These are phyloP conservation scores for Aristolochia contorta DNA, from an alignment of 164 flowering plant species.

Conservation along the genomic window DNA sequence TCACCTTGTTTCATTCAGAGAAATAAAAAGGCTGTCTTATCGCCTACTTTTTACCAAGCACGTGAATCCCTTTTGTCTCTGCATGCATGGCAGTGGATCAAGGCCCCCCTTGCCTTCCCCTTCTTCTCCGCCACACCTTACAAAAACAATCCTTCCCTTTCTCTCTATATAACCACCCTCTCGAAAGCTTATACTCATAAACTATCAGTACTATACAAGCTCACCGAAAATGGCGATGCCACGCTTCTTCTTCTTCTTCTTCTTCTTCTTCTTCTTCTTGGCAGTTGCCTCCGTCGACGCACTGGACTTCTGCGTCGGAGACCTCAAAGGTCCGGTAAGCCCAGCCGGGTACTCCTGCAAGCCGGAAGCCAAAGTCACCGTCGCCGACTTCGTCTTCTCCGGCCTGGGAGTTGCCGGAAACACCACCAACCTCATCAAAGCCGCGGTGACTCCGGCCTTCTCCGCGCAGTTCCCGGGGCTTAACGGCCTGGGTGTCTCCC, in stretches of 20 bases:
- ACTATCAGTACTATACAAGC: no score
- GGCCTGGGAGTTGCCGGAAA: conserved; percentile 53
- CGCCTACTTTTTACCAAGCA: no score
- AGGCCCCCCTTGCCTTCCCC: no score
- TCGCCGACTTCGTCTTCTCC: conserved; percentile 47
- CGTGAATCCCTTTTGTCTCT: no score
- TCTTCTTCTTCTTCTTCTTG: conserved; percentile 26
- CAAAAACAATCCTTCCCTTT: no score
- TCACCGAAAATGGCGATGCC: conserved; percentile 1
- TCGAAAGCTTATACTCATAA: no score
- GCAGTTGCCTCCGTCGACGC: conserved; percentile 23
- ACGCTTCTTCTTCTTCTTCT: conserved; percentile 15
- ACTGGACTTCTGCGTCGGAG: conserved; percentile 77
- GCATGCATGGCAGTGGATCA: no score
- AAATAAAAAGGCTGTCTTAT: no score
- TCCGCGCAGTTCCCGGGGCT: conserved; percentile 49
- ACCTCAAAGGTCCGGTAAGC: conserved; percentile 27
- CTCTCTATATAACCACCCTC: no score
- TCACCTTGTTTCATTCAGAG: no score
- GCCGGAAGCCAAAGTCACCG: conserved; percentile 31
- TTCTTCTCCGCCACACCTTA: no score
- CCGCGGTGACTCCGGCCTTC: conserved; percentile 71
- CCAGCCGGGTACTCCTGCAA: conserved; percentile 80
- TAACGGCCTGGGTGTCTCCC: conserved; percentile 73
- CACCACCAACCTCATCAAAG: conserved; percentile 64